Base-by-base conservation (phyloP, 805 yeast species). In the Hagleromyces aurorensis region DNA sequence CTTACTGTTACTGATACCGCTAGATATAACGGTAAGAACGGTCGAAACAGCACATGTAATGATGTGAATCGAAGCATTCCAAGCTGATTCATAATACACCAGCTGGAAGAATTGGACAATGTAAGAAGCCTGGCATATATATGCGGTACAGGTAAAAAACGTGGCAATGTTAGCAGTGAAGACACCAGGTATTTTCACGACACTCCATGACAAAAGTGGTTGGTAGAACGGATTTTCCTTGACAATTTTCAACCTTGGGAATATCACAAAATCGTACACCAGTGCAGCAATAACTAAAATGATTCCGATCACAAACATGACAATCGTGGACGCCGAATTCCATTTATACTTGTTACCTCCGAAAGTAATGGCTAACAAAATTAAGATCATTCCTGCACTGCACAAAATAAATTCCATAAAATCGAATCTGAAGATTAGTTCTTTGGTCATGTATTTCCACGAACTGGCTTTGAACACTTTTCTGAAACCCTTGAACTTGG, bases 291-390 rank as follows among this genome's bases (percentile, higher is more conserved):
- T 34, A 13, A 69, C 57, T 15, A 62, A 53, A 0, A 50, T 30
- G 1, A 60, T 67, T 14, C 77, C 76, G 21, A 69, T 37, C 3
- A 55, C 48, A 21, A 71, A 47, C 52, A 67, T 52, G 5, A 55
- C 30, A 8, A 71, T 64, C 10, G 62, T 61, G 13, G 56, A 34
- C 3, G 65, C 50, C 9, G 67, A 67, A 41, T 64, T 42, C 86
- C 86, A 79, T 0, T 59, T 49, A 45, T 64, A 75, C 7, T 67
- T 57, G 6, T 69, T 57, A 3, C 84, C 84, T 19, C 84, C 85
- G 25, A 46, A 46, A 5, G 53, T 49, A 13, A 50, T 25, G 1
- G 43, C 54, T 19, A 49, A 24, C 12, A 48, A 27, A 13, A 44
- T 29, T 12, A 46, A 21, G 11, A 44, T 40, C n/a, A 44, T 23